Evolutionary conservation across 495 filamentous ascomycete species (phyloP).

Genomic region (Lophium mytilinum): DNA sequence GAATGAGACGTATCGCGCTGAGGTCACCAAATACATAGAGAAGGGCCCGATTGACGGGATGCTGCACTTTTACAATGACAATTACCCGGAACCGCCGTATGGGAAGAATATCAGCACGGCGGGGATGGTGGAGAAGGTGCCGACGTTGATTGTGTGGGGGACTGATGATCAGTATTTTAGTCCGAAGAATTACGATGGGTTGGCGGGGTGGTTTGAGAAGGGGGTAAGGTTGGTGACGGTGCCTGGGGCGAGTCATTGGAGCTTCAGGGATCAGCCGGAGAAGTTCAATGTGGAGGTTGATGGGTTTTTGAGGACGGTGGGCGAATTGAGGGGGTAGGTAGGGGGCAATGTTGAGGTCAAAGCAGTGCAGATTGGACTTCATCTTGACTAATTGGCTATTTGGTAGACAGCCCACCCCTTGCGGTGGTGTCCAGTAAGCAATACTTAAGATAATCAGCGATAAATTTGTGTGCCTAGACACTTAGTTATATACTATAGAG

Average conservation of each 20-base stretch:
- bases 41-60: conserved; percentile 2
- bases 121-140: conserved; percentile 1
- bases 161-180: conserved; percentile 4
- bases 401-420: too few species aligned
- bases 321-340: neutral
- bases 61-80: conserved; percentile 3
- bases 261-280: neutral
- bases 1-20: conserved; percentile 3
- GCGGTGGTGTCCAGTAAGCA: too few species aligned
- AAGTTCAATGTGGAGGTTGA: conserved; percentile 5
- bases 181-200: neutral
- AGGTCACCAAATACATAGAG: conserved; percentile 1
- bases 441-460: too few species aligned
- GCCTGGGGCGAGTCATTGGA: conserved; percentile 3
- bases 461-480: too few species aligned
- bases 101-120: neutral
- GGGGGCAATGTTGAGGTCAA: too few species aligned
- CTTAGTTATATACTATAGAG: too few species aligned
- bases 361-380: too few species aligned
- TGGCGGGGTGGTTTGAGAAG: conserved; percentile 3
- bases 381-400: too few species aligned
- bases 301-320: neutral
- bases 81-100: conserved; percentile 8
- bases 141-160: conserved; percentile 2
- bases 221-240: conserved; percentile 4